Evolutionary conservation across 371 early-diverging fungal species (phyloP).

Genomic region (Catenaria anguillulae): DNA sequence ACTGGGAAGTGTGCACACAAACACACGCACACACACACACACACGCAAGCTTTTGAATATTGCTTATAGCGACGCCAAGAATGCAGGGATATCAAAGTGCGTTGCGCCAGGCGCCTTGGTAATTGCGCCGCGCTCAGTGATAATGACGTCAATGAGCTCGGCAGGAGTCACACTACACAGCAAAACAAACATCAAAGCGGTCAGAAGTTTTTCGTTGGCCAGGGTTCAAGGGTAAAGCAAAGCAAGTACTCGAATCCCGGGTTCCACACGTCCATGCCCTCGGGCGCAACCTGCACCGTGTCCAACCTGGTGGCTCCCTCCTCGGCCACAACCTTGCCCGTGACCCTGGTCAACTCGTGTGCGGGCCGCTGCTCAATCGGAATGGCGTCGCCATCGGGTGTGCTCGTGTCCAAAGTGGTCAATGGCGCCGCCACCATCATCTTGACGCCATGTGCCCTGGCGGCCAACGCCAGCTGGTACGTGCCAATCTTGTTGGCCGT

Average conservation of each 20-base stretch:
- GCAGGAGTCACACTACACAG: constrained; percentile 64
- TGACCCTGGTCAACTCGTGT: constrained; percentile 55
- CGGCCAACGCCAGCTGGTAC: constrained; percentile 84
- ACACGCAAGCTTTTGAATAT: too few species aligned
- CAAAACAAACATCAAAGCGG: too few species aligned
- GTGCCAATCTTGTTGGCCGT: constrained; percentile 98
- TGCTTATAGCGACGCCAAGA: constrained; percentile 20
- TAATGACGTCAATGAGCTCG: constrained; percentile 68
- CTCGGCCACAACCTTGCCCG: constrained; percentile 39
- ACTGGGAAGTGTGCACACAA: too few species aligned
- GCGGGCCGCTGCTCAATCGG: constrained; percentile 72
- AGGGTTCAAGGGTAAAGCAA: too few species aligned
- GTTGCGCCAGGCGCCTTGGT: constrained; percentile 38
- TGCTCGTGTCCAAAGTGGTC: constrained; percentile 71
- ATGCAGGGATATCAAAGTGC: constrained; percentile 42
- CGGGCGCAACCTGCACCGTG: constrained; percentile 65
- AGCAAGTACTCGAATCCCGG: constrained; percentile 69
- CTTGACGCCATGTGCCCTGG: constrained; percentile 62
- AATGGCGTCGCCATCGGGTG: constrained; percentile 53
- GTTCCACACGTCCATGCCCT: constrained; percentile 79
- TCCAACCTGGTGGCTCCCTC: constrained; percentile 14
- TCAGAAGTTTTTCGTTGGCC: too few species aligned
- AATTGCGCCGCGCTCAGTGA: constrained; percentile 80
- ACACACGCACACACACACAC: too few species aligned
- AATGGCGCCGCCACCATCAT: constrained; percentile 92